Conservation (phyloP, 495 filamentous ascomycete species). For the Penicillium pancosmium region DNA sequence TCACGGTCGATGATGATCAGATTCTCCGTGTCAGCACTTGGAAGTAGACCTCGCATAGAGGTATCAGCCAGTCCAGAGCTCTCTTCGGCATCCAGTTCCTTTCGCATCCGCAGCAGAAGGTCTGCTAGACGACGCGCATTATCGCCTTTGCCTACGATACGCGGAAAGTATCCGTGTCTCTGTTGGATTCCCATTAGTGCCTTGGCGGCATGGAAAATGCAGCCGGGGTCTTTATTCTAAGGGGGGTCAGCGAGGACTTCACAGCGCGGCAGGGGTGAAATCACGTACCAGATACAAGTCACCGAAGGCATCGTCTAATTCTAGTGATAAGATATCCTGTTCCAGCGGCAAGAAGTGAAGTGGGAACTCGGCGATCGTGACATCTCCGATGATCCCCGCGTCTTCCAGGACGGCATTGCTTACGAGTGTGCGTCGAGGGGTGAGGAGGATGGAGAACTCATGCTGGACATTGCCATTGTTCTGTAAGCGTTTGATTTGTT, state of each 20-base stretch:
- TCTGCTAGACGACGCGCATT: slow-evolving; percentile 87
- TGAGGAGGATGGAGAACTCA: slow-evolving; percentile 94
- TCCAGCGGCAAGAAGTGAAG: slow-evolving; percentile 90
- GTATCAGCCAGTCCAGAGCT: slow-evolving; percentile 59
- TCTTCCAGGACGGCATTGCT: slow-evolving; percentile 93
- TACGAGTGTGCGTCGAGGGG: slow-evolving; percentile 86
- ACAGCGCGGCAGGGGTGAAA: background rate
- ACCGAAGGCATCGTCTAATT: slow-evolving; percentile 81
- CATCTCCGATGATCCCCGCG: slow-evolving; percentile 89
- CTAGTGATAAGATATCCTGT: slow-evolving; percentile 86
- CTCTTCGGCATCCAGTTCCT: slow-evolving; percentile 82
- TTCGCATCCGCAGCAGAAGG: slow-evolving; percentile 88
- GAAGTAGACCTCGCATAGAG: slow-evolving; percentile 68
- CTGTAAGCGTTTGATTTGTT: slow-evolving; percentile 88
- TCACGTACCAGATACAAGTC: slow-evolving; percentile 78
- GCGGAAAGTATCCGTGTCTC: slow-evolving; percentile 88
- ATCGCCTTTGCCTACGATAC: slow-evolving; percentile 95
- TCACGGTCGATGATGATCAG: slow-evolving; percentile 95
- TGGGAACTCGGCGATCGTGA: slow-evolving; percentile 81
- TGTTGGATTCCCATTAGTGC: slow-evolving; percentile 96
- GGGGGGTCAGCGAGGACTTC: slow-evolving; percentile 3
- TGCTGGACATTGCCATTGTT: slow-evolving; percentile 83
- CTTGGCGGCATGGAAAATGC: slow-evolving; percentile 81
- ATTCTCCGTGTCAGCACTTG: slow-evolving; percentile 84
- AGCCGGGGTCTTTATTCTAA: slow-evolving; percentile 85